These are phyloP conservation scores for Mycena kentingensis DNA, from an alignment of 768 basidiomycete species.

Conservation along the genomic window DNA sequence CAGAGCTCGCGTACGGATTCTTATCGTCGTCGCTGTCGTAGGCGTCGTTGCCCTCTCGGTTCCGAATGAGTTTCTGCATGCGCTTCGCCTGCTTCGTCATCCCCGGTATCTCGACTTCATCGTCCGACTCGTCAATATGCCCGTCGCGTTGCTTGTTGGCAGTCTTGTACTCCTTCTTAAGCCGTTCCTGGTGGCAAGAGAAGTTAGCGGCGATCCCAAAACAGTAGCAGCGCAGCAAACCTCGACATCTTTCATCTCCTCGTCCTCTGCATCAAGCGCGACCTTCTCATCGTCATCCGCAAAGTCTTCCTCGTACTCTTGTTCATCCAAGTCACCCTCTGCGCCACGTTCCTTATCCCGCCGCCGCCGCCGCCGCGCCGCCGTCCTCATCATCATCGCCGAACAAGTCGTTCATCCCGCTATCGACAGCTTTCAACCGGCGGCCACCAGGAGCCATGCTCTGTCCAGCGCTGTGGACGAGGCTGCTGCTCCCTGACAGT, in stretches of 20 bases:
- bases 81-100: conserved; percentile 73
- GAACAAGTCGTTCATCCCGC: conserved; percentile 59
- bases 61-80: conserved; percentile 85
- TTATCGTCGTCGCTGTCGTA: conserved; percentile 85
- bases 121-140: conserved; percentile 73
- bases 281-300: conserved; percentile 87
- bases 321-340: conserved; percentile 83
- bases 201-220: conserved; percentile 12
- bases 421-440: conserved; percentile 67
- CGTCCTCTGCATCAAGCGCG: conserved; percentile 73
- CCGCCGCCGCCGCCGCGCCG: conserved; percentile 43
- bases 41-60: conserved; percentile 76
- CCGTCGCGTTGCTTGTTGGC: conserved; percentile 77
- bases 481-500: conserved; percentile 42
- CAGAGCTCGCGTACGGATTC: conserved; percentile 83
- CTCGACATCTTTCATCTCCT: conserved; percentile 83
- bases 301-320: conserved; percentile 80
- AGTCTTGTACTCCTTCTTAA: conserved; percentile 78
- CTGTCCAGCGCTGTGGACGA: conserved; percentile 51
- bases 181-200: conserved; percentile 63
- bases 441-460: conserved; percentile 73
- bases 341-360: conserved; percentile 63
- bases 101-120: conserved; percentile 60
- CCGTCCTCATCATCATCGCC: conserved; percentile 71
- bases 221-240: conserved; percentile 37